Evolutionary conservation across 208 protist genomes (phyloP).

Genomic region (Trichomonas tenax): DNA sequence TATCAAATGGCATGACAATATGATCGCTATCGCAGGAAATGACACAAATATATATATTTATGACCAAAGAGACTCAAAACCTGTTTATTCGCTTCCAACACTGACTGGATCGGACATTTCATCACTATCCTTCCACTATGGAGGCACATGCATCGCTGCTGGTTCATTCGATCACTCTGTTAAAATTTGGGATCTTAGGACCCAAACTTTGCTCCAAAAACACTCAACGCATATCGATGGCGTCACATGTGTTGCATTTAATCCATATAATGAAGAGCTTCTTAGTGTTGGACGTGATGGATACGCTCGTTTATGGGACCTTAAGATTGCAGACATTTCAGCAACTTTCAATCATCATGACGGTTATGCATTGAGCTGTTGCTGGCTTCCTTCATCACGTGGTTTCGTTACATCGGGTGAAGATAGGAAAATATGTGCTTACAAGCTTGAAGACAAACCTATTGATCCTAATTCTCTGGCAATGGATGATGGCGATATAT

Average conservation of each 20-base stretch:
- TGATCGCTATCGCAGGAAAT: background rate
- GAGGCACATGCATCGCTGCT: background rate
- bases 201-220: background rate
- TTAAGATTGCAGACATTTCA: background rate
- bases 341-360: background rate
- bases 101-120: background rate
- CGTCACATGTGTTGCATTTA: background rate
- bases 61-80: background rate
- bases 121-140: background rate
- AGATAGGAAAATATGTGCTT: background rate
- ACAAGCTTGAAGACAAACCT: background rate
- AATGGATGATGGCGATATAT: background rate
- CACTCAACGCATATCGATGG: background rate
- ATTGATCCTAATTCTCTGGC: background rate
- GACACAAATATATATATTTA: background rate
- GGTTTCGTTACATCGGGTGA: background rate
- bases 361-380: background rate
- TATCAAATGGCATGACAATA: background rate
- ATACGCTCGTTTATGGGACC: background rate
- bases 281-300: background rate
- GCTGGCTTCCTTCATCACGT: background rate
- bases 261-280: background rate
- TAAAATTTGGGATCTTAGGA: background rate
- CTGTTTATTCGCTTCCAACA: background rate
- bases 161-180: conserved; percentile 6